A percentile compares a stretch with the other conserved stretches of the same genome.
phyloP scores from a whole-genome alignment of 2,329 filamentous ascomycete genomes.

The Fusarium newnesense region DNA sequence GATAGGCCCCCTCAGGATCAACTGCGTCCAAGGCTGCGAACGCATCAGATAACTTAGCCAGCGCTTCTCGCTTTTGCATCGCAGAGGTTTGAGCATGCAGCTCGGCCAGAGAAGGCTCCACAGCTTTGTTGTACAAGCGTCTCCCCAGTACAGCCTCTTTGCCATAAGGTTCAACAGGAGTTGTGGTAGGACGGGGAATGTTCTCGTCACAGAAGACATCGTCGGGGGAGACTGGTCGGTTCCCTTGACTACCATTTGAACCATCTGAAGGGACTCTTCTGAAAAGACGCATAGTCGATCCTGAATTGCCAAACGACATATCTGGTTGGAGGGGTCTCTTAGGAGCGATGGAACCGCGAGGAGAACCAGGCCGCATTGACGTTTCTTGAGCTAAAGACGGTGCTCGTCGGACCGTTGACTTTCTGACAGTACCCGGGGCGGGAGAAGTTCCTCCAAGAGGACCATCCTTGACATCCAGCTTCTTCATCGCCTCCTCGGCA shows the following conservation, averaged over 20 bases:
- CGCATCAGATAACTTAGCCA: slow-evolving; percentile 85
- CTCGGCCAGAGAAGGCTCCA: slow-evolving; percentile 87
- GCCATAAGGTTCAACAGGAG: slow-evolving; percentile 66
- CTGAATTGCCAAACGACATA: slow-evolving; percentile 92
- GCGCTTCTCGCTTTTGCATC: slow-evolving; percentile 79
- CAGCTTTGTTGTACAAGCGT: slow-evolving; percentile 80
- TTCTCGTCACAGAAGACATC: slow-evolving; percentile 71
- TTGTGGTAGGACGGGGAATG: slow-evolving; percentile 58
- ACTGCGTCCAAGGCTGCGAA: slow-evolving; percentile 85
- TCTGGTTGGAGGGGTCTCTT: slow-evolving; percentile 88
- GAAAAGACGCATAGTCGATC: slow-evolving; percentile 92
- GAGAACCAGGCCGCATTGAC: slow-evolving; percentile 53
- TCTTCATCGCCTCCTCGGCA: slow-evolving; percentile 69
- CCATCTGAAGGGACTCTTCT: slow-evolving; percentile 82
- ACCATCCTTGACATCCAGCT: slow-evolving; percentile 69
- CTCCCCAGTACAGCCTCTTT: slow-evolving; percentile 88
- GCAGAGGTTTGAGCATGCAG: slow-evolving; percentile 80
- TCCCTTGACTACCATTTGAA: slow-evolving; percentile 57
- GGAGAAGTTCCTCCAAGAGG: slow-evolving; percentile 68
- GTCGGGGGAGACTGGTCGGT: slow-evolving; percentile 50
- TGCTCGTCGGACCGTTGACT: slow-evolving; percentile 64
- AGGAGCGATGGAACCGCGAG: slow-evolving; percentile 56
- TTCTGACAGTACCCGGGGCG: slow-evolving; percentile 65
- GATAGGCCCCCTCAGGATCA: slow-evolving; percentile 90
- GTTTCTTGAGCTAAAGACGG: slow-evolving; percentile 55